Evolutionary conservation across 2,329 filamentous ascomycete species (phyloP).

Genomic region (Fusarium globosum): DNA sequence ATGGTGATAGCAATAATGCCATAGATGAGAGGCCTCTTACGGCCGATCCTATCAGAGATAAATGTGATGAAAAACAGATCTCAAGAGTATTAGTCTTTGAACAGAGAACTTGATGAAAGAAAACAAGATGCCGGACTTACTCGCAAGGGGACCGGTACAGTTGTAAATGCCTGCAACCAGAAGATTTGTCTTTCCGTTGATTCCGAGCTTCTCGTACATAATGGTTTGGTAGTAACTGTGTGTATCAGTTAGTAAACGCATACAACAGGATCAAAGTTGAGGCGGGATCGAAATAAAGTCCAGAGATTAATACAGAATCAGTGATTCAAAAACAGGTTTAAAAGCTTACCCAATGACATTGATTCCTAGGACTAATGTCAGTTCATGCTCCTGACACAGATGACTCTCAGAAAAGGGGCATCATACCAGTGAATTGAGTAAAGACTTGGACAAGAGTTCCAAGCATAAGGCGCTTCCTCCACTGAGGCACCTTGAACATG

Average conservation of each 20-base stretch:
- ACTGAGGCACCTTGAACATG: constrained; percentile 66
- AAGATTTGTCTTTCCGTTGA: constrained; percentile 62
- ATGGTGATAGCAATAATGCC: constrained; percentile 68
- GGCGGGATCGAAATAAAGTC: background rate
- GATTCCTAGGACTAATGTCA: constrained; percentile 48
- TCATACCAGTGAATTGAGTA: constrained; percentile 59
- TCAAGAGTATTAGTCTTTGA: constrained; percentile 17
- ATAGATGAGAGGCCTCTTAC: constrained; percentile 73
- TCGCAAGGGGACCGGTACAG: constrained; percentile 65
- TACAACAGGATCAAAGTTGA: too few species aligned
- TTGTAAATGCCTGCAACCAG: constrained; percentile 71
- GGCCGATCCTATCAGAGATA: constrained; percentile 69
- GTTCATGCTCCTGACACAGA: background rate
- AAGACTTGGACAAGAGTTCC: constrained; percentile 70
- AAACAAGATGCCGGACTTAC: constrained; percentile 28
- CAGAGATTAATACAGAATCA: background rate
- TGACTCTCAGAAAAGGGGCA: background rate
- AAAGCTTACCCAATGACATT: constrained; percentile 60
- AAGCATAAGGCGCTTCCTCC: constrained; percentile 67
- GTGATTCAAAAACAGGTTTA: background rate
- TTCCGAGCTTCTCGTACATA: constrained; percentile 62
- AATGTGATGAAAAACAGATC: constrained; percentile 67
- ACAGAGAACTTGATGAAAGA: background rate
- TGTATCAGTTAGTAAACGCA: background rate
- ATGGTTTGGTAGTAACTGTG: constrained; percentile 60